phyloP scores from a whole-genome alignment of 139 green algal genomes.

The Closterium sp. region DNA sequence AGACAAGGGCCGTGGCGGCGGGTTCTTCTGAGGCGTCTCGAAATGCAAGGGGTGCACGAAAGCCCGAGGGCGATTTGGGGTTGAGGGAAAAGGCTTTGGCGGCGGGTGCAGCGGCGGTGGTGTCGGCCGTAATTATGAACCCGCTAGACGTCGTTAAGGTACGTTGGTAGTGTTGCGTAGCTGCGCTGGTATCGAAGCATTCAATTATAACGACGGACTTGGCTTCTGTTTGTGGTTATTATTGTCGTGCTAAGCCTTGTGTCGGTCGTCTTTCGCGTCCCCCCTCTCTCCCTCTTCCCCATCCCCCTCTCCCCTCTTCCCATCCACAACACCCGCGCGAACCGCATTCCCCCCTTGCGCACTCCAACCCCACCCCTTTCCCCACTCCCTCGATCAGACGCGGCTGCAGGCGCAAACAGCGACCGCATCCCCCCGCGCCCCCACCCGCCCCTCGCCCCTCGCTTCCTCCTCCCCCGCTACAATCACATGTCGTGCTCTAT shows the following conservation, averaged over 20 bases:
- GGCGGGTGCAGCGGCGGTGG: slow-evolving; percentile 8
- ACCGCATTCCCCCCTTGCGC: neutral
- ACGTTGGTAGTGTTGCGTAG: slow-evolving; percentile 12
- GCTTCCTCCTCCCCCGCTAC: neutral
- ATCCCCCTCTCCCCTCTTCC: neutral
- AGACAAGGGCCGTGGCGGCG: slow-evolving; percentile 12
- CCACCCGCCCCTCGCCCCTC: neutral
- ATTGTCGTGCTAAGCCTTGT: neutral
- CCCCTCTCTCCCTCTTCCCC: neutral
- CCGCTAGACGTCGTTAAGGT: slow-evolving; percentile 36
- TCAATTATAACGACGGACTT: neutral
- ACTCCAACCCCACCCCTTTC: neutral
- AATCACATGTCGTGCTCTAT: neutral
- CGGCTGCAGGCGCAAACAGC: neutral
- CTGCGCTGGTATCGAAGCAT: neutral
- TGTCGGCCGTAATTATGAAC: slow-evolving; percentile 34
- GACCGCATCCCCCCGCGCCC: neutral
- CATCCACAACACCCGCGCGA: neutral
- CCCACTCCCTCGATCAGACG: neutral
- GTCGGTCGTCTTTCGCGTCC: neutral
- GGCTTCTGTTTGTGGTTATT: neutral
- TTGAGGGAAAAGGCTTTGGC: slow-evolving; percentile 26
- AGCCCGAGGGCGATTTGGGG: slow-evolving; percentile 13
- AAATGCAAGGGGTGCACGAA: neutral
- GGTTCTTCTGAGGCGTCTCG: neutral